Evolutionary conservation across 495 filamentous ascomycete species (phyloP).

Genomic region (Chaetomium cochliodes): DNA sequence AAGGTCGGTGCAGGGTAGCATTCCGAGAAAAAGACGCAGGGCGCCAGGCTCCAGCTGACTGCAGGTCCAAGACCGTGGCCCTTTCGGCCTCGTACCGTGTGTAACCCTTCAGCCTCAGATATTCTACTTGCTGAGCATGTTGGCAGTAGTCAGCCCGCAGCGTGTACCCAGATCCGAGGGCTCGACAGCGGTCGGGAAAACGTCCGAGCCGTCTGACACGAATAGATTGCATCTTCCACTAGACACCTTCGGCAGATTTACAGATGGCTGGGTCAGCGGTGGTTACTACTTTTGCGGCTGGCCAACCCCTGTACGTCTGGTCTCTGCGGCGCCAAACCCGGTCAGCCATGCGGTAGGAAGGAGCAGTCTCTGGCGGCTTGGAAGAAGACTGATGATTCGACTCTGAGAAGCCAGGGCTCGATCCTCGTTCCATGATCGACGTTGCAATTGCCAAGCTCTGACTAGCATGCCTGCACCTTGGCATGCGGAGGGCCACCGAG

Average conservation of each 20-base stretch:
- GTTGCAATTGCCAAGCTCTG: background rate
- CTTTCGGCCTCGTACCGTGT: background rate
- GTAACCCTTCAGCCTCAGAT: conserved; percentile 9
- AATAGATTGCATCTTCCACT: conserved; percentile 1
- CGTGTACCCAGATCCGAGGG: background rate
- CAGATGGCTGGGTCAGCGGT: background rate
- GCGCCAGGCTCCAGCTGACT: background rate
- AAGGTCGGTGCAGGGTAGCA: background rate
- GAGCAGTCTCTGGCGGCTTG: too few species aligned
- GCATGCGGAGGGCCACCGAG: conserved; percentile 5
- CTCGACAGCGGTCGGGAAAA: conserved; percentile 3
- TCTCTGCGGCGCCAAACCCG: background rate
- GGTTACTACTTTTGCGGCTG: background rate
- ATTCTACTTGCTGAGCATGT: too few species aligned
- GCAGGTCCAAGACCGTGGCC: background rate
- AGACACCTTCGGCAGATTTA: background rate
- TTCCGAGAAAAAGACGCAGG: background rate
- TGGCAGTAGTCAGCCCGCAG: background rate
- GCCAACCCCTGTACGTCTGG: background rate
- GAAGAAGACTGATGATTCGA: too few species aligned
- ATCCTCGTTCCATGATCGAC: background rate
- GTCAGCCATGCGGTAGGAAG: background rate
- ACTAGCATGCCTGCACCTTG: background rate
- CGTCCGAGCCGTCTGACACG: background rate
- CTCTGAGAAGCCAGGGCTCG: background rate